Evolutionary conservation across 2,329 filamentous ascomycete genomes (phyloP), one percentile per base, ranked within the genome.

Genomic region (Fusarium sp.): DNA sequence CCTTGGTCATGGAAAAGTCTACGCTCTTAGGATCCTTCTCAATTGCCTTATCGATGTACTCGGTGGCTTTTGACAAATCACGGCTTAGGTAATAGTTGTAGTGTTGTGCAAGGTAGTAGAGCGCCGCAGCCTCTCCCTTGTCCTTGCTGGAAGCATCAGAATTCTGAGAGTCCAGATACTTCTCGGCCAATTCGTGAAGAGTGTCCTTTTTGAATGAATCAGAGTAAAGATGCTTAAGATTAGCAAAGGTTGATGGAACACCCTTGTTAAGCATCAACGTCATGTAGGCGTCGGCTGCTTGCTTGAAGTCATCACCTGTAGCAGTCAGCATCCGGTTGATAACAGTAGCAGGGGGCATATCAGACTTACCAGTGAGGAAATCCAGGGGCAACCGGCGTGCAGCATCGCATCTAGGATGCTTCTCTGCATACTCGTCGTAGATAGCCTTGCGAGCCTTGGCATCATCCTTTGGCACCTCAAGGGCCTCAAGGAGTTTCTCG

Each of bases 71-170:
- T 54, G 83, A 70, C 21, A 98, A 83, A 73, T 98, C 87, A 37
- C 93, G 92, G 73, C 92, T 97, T 56, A 92, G 81, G 74, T 90
- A 84, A 75, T 97, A 97, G 79, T 97, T 95, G 82, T 97, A 96
- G 77, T 99, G 96, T 72, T 98, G 95, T 9, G 93, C 93, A 49
- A 99, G 85, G 80, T 96, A 99, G 77, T 96, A 98, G 45, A 93
- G 85, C 13, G 91, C 91, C 2, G 93, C 91, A 13, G 91, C 85
- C 69, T 90, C 83, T 72, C 94, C 94, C 70, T 83, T 84, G 53
- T 77, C 76, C 64, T 75, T 77, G 50, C 75, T 77, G 48, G 77
- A 72, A 47, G 77, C 73, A 65, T 85, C 81, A 33, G 80, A 78
- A 49, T 85, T 75, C 61, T 82, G 76, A 31, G 85, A 85, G 17